phyloP scores from a whole-genome alignment of 805 yeast genomes.

The Maudiozyma bulderi region DNA sequence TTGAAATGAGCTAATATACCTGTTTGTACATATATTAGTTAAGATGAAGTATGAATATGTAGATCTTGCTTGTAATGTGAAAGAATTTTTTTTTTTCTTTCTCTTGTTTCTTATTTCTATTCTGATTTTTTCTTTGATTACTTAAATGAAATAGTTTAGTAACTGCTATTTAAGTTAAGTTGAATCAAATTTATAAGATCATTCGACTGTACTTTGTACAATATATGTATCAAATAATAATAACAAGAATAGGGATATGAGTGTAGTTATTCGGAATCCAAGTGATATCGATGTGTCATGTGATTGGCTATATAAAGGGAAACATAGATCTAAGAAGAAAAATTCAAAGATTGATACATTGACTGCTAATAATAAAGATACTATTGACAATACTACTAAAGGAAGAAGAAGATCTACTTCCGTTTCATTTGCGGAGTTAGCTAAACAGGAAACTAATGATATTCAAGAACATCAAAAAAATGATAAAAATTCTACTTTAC shows the following conservation, averaged over 20 bases:
- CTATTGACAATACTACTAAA: background rate
- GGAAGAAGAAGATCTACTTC: slow-evolving; percentile 16
- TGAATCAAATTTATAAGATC: too few relatives aligned
- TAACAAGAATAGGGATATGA: background rate
- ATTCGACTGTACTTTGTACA: too few relatives aligned
- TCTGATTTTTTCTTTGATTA: too few relatives aligned
- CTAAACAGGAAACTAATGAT: background rate
- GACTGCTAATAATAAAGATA: background rate
- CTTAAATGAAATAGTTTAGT: too few relatives aligned
- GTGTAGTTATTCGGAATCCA: background rate
- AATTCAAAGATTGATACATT: background rate
- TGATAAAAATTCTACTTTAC: background rate
- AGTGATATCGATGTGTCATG: slow-evolving; percentile 50
- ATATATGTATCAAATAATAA: too few relatives aligned
- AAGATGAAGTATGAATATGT: too few relatives aligned
- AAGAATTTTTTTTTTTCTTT: too few relatives aligned
- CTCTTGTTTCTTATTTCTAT: too few relatives aligned
- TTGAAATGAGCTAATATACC: too few relatives aligned
- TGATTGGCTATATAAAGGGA: slow-evolving; percentile 75
- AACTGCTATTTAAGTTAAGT: too few relatives aligned
- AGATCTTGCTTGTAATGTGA: too few relatives aligned
- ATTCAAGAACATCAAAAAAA: background rate
- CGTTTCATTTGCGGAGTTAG: slow-evolving; percentile 12
- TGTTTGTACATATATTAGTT: too few relatives aligned
- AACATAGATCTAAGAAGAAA: slow-evolving; percentile 28